These are phyloP conservation scores for Ascoidea rubescens DNA, from an alignment of 805 yeast species.

Conservation along the genomic window DNA sequence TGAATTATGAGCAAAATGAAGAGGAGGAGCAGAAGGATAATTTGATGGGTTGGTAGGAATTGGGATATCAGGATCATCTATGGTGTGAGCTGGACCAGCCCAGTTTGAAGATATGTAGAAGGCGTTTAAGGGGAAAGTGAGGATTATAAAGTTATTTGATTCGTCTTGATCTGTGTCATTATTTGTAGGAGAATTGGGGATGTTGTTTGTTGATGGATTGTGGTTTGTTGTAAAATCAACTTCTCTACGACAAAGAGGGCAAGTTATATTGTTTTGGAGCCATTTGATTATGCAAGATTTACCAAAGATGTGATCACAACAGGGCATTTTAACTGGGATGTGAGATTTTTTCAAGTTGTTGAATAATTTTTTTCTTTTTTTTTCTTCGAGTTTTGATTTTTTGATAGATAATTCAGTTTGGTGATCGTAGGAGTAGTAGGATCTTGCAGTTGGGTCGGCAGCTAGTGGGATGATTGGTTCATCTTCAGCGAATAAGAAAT, in stretches of 20 bases:
- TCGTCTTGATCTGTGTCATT: too few relatives aligned
- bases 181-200: background rate
- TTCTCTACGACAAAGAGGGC: constrained; percentile 56
- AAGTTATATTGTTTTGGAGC: constrained; percentile 59
- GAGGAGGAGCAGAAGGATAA: background rate
- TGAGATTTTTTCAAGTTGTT: constrained; percentile 23
- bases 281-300: constrained; percentile 73
- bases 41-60: background rate
- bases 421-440: too few relatives aligned
- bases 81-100: background rate
- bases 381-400: too few relatives aligned
- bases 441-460: too few relatives aligned
- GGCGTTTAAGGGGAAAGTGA: background rate
- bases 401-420: too few relatives aligned
- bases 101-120: background rate
- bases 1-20: too few relatives aligned
- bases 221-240: constrained; percentile 3
- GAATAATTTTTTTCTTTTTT: too few relatives aligned
- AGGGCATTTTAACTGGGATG: constrained; percentile 61
- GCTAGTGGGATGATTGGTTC: background rate
- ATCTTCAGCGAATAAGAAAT: too few relatives aligned
- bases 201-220: background rate
- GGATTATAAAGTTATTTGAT: too few relatives aligned
- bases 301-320: constrained; percentile 73
- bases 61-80: background rate